These are phyloP conservation scores for Talaromyces trachyspermus DNA, from an alignment of 495 filamentous ascomycete species.

Conservation along the genomic window DNA sequence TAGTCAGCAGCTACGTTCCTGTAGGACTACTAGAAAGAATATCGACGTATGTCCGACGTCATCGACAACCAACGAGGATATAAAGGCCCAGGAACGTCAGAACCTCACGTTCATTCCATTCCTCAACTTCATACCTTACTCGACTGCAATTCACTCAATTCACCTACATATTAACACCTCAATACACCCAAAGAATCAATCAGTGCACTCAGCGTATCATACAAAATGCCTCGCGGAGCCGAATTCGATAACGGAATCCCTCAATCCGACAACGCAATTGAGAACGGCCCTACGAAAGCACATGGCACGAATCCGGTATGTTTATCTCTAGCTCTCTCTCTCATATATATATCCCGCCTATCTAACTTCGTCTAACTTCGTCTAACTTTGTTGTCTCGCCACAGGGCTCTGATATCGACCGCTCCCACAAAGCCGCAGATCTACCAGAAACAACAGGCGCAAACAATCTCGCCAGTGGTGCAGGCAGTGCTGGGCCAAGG, in stretches of 20 bases:
- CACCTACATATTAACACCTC: too few species aligned
- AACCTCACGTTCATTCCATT: too few species aligned
- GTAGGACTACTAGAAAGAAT: too few species aligned
- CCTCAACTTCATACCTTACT: too few species aligned
- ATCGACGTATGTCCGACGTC: constrained; percentile 6
- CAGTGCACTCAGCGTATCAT: too few species aligned
- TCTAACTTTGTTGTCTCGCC: neutral
- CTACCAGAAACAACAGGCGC: constrained; percentile 33
- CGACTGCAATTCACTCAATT: too few species aligned
- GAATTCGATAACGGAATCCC: constrained; percentile 42
- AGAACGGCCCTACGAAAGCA: constrained; percentile 34
- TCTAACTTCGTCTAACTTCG: neutral
- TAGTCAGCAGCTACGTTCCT: too few species aligned
- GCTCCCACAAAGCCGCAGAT: constrained; percentile 32
- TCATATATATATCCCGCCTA: neutral
- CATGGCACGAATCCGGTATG: constrained; percentile 35
- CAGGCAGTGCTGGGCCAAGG: constrained; percentile 16
- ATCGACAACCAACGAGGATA: constrained; percentile 2
- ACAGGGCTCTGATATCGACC: constrained; percentile 34
- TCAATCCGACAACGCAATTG: constrained; percentile 44
- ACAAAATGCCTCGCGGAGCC: constrained; percentile 45
- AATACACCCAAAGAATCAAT: too few species aligned
- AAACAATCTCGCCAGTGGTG: constrained; percentile 19
- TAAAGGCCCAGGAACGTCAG: too few species aligned
- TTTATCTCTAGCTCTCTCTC: constrained; percentile 1